These are phyloP conservation scores for Metschnikowia similis DNA, from an alignment of 805 yeast genomes.

Conservation along the genomic window DNA sequence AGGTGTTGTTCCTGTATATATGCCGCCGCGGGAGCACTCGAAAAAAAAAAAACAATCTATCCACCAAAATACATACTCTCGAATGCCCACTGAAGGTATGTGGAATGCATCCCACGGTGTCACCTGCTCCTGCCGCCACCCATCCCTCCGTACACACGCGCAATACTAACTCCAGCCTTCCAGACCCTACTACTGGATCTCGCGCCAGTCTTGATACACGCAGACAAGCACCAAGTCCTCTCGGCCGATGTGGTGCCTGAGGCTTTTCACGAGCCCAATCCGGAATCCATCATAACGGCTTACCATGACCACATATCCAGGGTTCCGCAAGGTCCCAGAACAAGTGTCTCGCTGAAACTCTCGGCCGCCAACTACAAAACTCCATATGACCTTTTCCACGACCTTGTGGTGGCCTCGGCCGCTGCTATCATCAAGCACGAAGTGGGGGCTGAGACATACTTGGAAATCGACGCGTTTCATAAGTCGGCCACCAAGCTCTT, in stretches of 20 bases:
- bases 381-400: slow-evolving; percentile 61
- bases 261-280: slow-evolving; percentile 43
- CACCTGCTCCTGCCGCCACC: no score
- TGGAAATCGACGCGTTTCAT: slow-evolving; percentile 57
- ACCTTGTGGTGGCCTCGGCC: slow-evolving; percentile 54
- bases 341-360: slow-evolving; percentile 43
- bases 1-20: background rate
- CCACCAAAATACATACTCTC: background rate
- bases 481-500: slow-evolving; percentile 59
- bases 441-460: slow-evolving; percentile 48
- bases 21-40: background rate
- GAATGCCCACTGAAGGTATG: slow-evolving; percentile 2
- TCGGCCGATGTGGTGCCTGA: slow-evolving; percentile 34
- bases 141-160: slow-evolving; percentile 16
- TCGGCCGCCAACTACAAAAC: slow-evolving; percentile 36
- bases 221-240: slow-evolving; percentile 11
- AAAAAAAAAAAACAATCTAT: slow-evolving; percentile 1
- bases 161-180: slow-evolving; percentile 6
- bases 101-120: slow-evolving; percentile 24
- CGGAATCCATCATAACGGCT: slow-evolving; percentile 41
- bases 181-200: slow-evolving; percentile 16
- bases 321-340: slow-evolving; percentile 22
- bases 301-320: slow-evolving; percentile 32
- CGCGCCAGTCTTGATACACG: slow-evolving; percentile 8
- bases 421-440: slow-evolving; percentile 43